phyloP scores from a whole-genome alignment of 768 basidiomycete genomes.

The Hydnum rufescens region DNA sequence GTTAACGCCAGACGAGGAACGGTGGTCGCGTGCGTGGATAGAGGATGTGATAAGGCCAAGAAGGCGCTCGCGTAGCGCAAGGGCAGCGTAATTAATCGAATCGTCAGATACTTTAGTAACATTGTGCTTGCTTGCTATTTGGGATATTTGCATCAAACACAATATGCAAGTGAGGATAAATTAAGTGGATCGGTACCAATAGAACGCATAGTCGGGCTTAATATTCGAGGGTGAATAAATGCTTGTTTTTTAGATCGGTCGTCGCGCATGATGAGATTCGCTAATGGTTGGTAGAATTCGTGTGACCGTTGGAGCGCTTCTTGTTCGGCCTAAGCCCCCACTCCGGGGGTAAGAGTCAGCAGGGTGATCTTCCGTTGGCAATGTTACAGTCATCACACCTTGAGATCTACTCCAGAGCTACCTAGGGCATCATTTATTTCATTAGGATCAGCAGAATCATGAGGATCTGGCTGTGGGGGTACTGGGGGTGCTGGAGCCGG shows the following conservation, averaged over 20 bases:
- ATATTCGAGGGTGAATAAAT: conserved; percentile 42
- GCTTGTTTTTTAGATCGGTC: conserved; percentile 70
- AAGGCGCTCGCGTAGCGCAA: conserved; percentile 57
- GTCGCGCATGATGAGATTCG: conserved; percentile 27
- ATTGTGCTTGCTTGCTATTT: conserved; percentile 37
- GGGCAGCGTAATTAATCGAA: conserved; percentile 53
- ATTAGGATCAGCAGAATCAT: conserved; percentile 34
- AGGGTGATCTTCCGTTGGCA: not conserved
- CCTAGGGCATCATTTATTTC: conserved; percentile 70
- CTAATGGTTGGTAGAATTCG: not conserved
- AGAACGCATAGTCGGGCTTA: conserved; percentile 47
- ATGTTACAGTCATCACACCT: conserved; percentile 27
- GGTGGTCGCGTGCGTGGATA: conserved; percentile 47
- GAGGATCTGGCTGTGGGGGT: not conserved
- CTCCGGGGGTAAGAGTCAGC: conserved; percentile 3
- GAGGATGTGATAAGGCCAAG: conserved; percentile 47
- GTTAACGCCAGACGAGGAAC: conserved; percentile 50
- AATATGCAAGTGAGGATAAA: not conserved
- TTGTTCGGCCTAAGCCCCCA: conserved; percentile 59
- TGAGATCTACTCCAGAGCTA: conserved; percentile 71
- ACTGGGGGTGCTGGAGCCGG: not conserved
- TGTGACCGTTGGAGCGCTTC: conserved; percentile 21
- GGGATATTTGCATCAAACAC: not conserved
- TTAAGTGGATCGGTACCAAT: conserved; percentile 19
- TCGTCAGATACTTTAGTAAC: conserved; percentile 51